Conservation (phyloP, 805 yeast species). For the Debaryomyces castellii region DNA sequence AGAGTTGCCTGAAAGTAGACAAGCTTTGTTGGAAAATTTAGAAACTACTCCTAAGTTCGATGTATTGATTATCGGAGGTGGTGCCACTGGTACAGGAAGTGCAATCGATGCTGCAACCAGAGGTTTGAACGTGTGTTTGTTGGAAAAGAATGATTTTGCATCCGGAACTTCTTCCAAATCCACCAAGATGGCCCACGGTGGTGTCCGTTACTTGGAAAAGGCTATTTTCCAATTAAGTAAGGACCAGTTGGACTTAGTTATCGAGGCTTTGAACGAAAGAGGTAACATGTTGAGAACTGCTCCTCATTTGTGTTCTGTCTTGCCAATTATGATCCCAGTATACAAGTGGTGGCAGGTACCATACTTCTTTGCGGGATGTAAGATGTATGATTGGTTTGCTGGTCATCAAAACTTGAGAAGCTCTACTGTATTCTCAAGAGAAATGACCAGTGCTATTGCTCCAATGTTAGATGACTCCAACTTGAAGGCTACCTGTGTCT, state of each 20-base stretch:
- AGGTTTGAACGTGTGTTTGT: slow-evolving; percentile 83
- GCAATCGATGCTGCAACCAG: slow-evolving; percentile 90
- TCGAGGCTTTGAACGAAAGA: slow-evolving; percentile 86
- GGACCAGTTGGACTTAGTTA: slow-evolving; percentile 83
- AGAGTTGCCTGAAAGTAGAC: slow-evolving; percentile 57
- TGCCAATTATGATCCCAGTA: slow-evolving; percentile 95
- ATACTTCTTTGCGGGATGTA: slow-evolving; percentile 87
- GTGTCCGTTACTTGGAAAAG: slow-evolving; percentile 92
- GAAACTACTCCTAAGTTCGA: slow-evolving; percentile 57
- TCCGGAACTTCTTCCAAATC: slow-evolving; percentile 91
- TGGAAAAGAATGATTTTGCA: slow-evolving; percentile 88
- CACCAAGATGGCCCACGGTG: slow-evolving; percentile 97
- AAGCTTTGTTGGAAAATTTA: slow-evolving; percentile 49
- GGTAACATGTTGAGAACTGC: slow-evolving; percentile 85
- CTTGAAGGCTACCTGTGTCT: slow-evolving; percentile 86
- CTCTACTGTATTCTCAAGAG: slow-evolving; percentile 69
- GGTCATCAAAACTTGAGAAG: slow-evolving; percentile 81
- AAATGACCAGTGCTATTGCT: slow-evolving; percentile 67
- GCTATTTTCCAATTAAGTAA: slow-evolving; percentile 91
- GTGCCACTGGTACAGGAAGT: slow-evolving; percentile 93
- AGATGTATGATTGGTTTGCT: slow-evolving; percentile 89
- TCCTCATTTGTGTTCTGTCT: slow-evolving; percentile 81
- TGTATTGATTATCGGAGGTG: slow-evolving; percentile 89
- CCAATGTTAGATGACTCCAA: slow-evolving; percentile 81
- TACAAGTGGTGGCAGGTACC: slow-evolving; percentile 96